Evolutionary conservation across 495 filamentous ascomycete genomes (phyloP).

Genomic region (Podospora fimiseda): DNA sequence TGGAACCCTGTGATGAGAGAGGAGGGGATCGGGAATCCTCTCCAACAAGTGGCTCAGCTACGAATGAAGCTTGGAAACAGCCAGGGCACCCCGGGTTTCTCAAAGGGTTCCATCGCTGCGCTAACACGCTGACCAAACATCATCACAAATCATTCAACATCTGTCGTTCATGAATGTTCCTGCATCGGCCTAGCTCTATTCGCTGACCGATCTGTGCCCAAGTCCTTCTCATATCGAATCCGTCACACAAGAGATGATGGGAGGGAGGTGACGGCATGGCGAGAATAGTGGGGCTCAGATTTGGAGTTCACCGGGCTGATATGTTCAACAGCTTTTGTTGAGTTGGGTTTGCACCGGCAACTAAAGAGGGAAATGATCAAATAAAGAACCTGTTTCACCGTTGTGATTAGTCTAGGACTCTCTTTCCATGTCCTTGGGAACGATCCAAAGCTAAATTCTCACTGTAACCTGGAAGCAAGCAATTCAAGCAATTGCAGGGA

Average conservation of each 20-base stretch:
- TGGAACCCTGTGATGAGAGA: too few species aligned
- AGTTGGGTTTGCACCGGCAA: background rate
- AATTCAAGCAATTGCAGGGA: too few species aligned
- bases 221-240: too few species aligned
- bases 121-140: background rate
- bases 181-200: constrained; percentile 1
- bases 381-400: too few species aligned
- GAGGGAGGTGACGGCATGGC: too few species aligned
- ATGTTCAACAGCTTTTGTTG: background rate
- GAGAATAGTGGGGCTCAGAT: too few species aligned
- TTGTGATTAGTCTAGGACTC: too few species aligned
- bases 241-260: too few species aligned
- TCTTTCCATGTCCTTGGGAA: too few species aligned
- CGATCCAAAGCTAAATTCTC: too few species aligned
- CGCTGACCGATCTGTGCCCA: background rate
- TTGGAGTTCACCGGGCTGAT: background rate
- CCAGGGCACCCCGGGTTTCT: background rate
- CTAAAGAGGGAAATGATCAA: too few species aligned
- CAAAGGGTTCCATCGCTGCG: background rate
- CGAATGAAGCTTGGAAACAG: background rate
- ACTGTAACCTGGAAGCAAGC: too few species aligned
- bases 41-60: constrained; percentile 4
- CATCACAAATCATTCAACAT: constrained; percentile 1
- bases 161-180: background rate
- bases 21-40: background rate